Conservation (phyloP, 108 stramenopile species). For the Pseudonitzschia multiseries region DNA sequence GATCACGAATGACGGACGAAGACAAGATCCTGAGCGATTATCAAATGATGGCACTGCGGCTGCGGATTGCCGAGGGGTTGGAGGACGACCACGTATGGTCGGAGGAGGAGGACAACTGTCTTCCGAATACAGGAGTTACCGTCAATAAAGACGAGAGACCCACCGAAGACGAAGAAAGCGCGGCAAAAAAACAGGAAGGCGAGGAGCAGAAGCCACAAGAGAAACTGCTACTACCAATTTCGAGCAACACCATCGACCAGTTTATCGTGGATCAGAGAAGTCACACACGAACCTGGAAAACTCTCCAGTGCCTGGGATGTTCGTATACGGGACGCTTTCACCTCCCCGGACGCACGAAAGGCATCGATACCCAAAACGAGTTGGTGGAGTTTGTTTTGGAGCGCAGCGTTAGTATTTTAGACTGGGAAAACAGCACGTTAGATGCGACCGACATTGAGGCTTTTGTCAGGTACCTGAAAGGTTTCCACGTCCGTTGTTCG, state of each 20-base stretch:
- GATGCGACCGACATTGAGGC: neutral
- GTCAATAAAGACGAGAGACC: neutral
- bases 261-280: neutral
- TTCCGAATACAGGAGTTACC: too few species aligned
- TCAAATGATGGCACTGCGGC: constrained; percentile 23
- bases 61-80: constrained; percentile 19
- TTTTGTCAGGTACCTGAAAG: constrained; percentile 2
- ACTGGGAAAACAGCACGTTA: constrained; percentile 6
- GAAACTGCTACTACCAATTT: neutral
- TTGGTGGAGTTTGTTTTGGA: neutral
- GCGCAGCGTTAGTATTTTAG: neutral
- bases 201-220: neutral
- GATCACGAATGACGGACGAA: neutral
- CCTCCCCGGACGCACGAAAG: neutral
- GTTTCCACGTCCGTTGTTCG: neutral
- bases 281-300: neutral
- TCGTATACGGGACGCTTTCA: neutral
- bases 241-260: neutral
- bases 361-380: constrained; percentile 5
- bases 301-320: neutral
- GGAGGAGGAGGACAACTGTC: too few species aligned
- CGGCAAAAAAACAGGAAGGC: neutral
- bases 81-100: constrained; percentile 6
- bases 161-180: neutral
- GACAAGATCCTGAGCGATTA: constrained; percentile 1